A percentile compares a stretch with the other conserved stretches of the same genome.
These are phyloP conservation scores for Globisporangium radiosum DNA, from an alignment of 352 stramenopile genomes.

Conservation along the genomic window DNA sequence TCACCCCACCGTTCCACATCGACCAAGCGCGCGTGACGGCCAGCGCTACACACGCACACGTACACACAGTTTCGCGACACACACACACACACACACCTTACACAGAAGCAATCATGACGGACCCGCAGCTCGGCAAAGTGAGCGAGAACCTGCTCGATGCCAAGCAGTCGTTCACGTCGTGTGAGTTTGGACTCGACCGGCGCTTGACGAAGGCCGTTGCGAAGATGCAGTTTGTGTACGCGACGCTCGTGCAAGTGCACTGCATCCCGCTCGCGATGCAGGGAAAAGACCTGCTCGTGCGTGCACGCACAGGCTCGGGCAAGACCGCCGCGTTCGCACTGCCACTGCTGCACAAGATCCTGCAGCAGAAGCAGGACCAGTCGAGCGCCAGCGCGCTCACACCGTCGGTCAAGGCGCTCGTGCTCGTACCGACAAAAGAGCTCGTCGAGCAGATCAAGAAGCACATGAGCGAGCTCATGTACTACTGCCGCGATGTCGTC, in stretches of 20 bases:
- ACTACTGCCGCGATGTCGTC: constrained; percentile 96
- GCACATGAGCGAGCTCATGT: constrained; percentile 91
- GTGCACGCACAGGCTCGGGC: constrained; percentile 88
- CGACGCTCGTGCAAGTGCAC: constrained; percentile 94
- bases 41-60: too few species aligned
- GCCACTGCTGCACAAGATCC: constrained; percentile 90
- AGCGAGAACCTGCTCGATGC: constrained; percentile 69
- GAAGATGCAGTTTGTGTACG: constrained; percentile 91
- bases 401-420: constrained; percentile 73
- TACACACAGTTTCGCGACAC: not conserved
- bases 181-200: constrained; percentile 88
- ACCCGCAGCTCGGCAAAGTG: constrained; percentile 35
- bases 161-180: constrained; percentile 70
- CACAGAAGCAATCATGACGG: constrained; percentile 10
- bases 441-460: constrained; percentile 93
- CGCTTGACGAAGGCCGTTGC: constrained; percentile 89
- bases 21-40: too few species aligned
- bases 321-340: constrained; percentile 94
- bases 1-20: too few species aligned
- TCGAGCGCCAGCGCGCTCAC: constrained; percentile 23
- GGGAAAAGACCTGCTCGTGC: constrained; percentile 91
- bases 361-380: constrained; percentile 72
- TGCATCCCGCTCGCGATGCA: constrained; percentile 91
- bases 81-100: not conserved
- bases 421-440: constrained; percentile 97